phyloP scores from a whole-genome alignment of 495 filamentous ascomycete genomes.

The Penicillium atrosanguineum region DNA sequence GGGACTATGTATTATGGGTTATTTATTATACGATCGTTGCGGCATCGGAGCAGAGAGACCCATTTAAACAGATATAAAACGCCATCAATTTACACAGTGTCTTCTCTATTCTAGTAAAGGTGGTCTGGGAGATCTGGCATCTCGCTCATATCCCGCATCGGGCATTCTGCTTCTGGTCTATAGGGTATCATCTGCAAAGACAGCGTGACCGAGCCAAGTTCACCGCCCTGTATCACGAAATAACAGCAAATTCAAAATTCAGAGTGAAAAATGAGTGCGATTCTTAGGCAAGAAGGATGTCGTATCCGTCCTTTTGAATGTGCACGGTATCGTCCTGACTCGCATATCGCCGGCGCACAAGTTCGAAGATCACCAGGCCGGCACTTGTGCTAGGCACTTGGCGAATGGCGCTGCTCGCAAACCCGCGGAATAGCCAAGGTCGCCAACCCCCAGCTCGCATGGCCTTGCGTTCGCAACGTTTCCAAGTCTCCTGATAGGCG shows the following conservation, averaged over 20 bases:
- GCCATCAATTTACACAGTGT: too few relatives aligned
- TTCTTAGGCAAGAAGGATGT: conserved; percentile 61
- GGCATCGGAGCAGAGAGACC: too few relatives aligned
- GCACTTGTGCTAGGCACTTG: conserved; percentile 89
- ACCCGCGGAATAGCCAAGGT: conserved; percentile 74
- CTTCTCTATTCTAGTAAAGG: not conserved
- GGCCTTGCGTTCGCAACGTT: conserved; percentile 64
- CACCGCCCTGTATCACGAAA: not conserved
- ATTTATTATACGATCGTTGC: too few relatives aligned
- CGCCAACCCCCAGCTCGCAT: conserved; percentile 60
- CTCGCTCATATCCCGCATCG: not conserved
- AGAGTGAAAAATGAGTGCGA: not conserved
- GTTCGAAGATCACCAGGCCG: conserved; percentile 84
- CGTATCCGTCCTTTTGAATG: conserved; percentile 66
- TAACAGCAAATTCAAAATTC: not conserved
- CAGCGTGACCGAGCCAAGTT: not conserved
- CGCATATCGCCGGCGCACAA: conserved; percentile 79
- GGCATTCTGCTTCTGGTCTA: conserved; percentile 6
- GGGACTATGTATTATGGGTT: too few relatives aligned
- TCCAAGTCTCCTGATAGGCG: conserved; percentile 74
- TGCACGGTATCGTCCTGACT: conserved; percentile 61
- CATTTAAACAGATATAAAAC: too few relatives aligned
- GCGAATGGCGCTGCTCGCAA: conserved; percentile 68
- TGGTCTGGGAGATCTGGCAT: not conserved
- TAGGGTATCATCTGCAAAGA: conserved; percentile 1